These are phyloP conservation scores for Grammothele lineata DNA, from an alignment of 768 basidiomycete genomes.

Conservation along the genomic window DNA sequence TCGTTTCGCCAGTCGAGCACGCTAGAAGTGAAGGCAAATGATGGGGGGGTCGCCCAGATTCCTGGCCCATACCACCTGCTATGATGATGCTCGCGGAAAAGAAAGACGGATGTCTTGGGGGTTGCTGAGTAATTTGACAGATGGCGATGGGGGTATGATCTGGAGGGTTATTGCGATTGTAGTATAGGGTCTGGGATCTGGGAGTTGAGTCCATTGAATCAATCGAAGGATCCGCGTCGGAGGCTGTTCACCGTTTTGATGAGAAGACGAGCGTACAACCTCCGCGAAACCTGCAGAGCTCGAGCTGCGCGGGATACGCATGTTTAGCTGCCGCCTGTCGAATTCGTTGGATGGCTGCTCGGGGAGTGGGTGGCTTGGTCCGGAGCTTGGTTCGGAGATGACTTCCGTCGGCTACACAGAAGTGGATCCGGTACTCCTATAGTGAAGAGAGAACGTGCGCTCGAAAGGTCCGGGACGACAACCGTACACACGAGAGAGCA, in stretches of 20 bases:
- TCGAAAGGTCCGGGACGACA: no score
- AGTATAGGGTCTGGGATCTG: no score
- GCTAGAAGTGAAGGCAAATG: not conserved
- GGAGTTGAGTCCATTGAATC: conserved; percentile 7
- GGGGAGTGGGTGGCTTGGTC: conserved; percentile 1
- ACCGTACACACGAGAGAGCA: no score
- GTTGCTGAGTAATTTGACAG: conserved; percentile 12
- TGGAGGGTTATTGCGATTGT: no score
- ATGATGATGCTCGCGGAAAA: no score
- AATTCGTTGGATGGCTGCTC: not conserved
- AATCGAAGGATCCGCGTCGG: conserved; percentile 13
- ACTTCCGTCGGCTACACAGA: conserved; percentile 5
- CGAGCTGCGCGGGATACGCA: conserved; percentile 2
- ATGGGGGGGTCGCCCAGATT: no score
- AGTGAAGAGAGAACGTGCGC: not conserved
- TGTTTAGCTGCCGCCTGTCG: not conserved
- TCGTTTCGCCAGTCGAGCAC: no score
- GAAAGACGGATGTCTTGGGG: conserved; percentile 1
- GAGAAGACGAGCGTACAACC: no score
- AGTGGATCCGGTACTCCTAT: not conserved
- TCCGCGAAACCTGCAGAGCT: no score
- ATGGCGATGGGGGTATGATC: conserved; percentile 13
- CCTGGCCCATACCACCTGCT: no score
- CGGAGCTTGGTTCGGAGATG: conserved; percentile 9
- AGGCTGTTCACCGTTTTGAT: conserved; percentile 8